Conservation (phyloP, 208 protist species). For the Wallacemonas sp. region DNA sequence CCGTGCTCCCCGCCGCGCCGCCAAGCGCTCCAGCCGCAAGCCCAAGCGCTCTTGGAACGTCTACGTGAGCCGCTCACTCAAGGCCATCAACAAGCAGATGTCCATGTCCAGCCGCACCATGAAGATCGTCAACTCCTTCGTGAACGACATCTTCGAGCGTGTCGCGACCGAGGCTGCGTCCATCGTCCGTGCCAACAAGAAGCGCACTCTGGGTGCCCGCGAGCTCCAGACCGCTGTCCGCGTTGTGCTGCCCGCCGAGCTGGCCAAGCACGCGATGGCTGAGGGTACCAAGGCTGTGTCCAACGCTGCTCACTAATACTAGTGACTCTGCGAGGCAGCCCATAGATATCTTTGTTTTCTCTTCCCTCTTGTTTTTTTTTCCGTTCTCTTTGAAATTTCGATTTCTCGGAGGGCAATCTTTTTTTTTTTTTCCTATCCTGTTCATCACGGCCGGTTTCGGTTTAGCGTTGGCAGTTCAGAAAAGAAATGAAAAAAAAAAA, state of each 20-base stretch:
- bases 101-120: constrained; percentile 95
- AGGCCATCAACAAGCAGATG: constrained; percentile 93
- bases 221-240: constrained; percentile 95
- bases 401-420: too few species aligned
- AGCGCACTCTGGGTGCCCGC: constrained; percentile 88
- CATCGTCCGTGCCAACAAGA: constrained; percentile 93
- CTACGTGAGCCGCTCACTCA: constrained; percentile 88
- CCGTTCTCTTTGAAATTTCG: constrained; percentile 1
- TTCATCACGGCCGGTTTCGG: background rate
- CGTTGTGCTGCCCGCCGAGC: constrained; percentile 95
- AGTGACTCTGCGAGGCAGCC: background rate
- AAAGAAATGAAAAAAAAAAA: too few species aligned
- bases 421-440: background rate
- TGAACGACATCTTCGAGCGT: constrained; percentile 96
- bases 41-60: constrained; percentile 60
- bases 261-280: constrained; percentile 97
- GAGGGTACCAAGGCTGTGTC: constrained; percentile 98
- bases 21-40: constrained; percentile 46
- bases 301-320: constrained; percentile 58
- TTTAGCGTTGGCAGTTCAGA: too few species aligned
- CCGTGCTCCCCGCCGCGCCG: constrained; percentile 9
- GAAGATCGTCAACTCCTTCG: constrained; percentile 96
- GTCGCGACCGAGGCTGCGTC: constrained; percentile 89
- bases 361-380: constrained; percentile 17
- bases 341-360: constrained; percentile 24